Conservation (phyloP, 805 yeast species). For the Saccharomyces kudriavzevii region DNA sequence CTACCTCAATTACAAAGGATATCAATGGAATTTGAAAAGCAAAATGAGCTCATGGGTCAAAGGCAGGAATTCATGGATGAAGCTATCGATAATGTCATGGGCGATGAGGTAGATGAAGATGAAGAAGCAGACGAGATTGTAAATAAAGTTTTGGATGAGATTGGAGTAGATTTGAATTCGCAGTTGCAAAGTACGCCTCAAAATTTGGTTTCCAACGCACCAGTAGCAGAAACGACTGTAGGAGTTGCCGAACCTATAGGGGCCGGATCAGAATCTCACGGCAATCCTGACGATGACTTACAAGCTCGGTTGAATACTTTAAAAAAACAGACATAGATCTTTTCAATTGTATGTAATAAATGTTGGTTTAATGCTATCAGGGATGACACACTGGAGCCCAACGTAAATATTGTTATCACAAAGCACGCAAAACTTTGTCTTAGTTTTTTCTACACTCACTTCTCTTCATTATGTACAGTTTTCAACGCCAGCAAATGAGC, state of each 20-base stretch:
- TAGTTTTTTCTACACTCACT: background rate
- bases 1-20: slow-evolving; percentile 81
- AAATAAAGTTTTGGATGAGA: slow-evolving; percentile 86
- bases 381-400: background rate
- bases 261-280: slow-evolving; percentile 20
- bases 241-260: slow-evolving; percentile 33
- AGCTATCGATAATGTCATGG: slow-evolving; percentile 94
- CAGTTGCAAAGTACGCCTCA: slow-evolving; percentile 42
- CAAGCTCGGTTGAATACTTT: slow-evolving; percentile 83
- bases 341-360: background rate
- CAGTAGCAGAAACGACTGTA: slow-evolving; percentile 9
- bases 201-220: slow-evolving; percentile 17
- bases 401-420: background rate
- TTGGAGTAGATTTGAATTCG: slow-evolving; percentile 73
- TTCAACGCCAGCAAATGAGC: background rate
- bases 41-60: slow-evolving; percentile 95
- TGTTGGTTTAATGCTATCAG: background rate
- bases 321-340: slow-evolving; percentile 39
- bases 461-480: background rate
- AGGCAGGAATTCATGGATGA: slow-evolving; percentile 98
- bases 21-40: slow-evolving; percentile 91
- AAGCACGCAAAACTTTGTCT: background rate
- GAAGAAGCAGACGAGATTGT: slow-evolving; percentile 90
- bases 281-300: slow-evolving; percentile 64
- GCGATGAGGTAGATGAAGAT: slow-evolving; percentile 78